phyloP scores from a whole-genome alignment of 257 asterid genomes.

The Nicotiana paniculata region DNA sequence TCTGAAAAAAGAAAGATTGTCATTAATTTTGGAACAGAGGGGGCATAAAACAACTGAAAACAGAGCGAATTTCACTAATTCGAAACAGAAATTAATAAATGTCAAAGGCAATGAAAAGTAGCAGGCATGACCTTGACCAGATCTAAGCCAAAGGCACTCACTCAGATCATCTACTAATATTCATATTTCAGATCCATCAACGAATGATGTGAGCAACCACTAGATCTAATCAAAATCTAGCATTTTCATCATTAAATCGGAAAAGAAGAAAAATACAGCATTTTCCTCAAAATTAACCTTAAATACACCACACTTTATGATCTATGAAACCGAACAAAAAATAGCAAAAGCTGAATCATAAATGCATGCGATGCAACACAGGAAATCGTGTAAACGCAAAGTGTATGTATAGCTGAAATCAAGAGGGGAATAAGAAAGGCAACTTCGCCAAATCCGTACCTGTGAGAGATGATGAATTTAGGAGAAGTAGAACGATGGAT shows the following conservation, averaged over 20 bases:
- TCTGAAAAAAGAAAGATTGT: too few relatives aligned
- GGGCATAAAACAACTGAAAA: neutral
- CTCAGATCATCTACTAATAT: neutral
- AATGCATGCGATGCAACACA: neutral
- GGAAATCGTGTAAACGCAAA: neutral
- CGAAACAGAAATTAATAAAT: neutral
- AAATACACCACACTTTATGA: neutral
- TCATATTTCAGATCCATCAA: neutral
- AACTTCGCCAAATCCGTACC: neutral
- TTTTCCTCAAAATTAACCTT: neutral
- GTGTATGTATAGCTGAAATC: neutral
- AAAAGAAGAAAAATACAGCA: neutral
- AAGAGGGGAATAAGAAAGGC: neutral
- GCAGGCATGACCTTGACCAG: neutral
- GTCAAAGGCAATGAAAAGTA: neutral
- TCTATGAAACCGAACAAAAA: neutral
- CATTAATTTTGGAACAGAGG: too few relatives aligned
- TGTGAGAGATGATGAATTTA: neutral
- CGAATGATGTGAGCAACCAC: neutral
- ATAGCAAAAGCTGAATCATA: neutral
- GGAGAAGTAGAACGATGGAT: conserved; percentile 4
- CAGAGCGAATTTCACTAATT: neutral
- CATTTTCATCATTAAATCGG: neutral
- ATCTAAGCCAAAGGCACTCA: neutral
- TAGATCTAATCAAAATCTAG: neutral